Conservation (phyloP, 805 yeast species). For the Lachancea sp. region DNA sequence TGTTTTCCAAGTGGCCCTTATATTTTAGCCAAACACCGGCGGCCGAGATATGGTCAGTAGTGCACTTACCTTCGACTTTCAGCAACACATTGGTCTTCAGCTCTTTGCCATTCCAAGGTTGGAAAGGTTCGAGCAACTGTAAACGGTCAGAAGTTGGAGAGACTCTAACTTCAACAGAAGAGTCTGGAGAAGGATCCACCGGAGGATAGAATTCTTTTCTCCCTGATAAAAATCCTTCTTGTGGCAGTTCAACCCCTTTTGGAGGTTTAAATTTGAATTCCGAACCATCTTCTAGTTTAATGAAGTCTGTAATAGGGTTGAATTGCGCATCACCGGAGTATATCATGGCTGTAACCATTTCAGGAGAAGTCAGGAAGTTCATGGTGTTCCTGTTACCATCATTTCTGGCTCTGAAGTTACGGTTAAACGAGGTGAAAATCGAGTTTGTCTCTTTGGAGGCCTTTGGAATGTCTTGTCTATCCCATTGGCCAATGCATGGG, state of each 20-base stretch:
- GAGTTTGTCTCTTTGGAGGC: conserved; percentile 67
- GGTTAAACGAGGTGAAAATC: conserved; percentile 93
- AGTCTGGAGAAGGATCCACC: conserved; percentile 56
- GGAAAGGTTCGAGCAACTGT: conserved; percentile 84
- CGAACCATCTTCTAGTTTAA: conserved; percentile 62
- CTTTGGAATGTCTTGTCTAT: conserved; percentile 72
- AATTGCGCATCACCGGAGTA: conserved; percentile 89
- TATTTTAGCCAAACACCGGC: conserved; percentile 99
- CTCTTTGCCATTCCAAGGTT: conserved; percentile 82
- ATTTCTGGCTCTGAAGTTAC: conserved; percentile 96
- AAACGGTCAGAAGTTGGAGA: conserved; percentile 87
- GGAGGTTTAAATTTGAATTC: conserved; percentile 76
- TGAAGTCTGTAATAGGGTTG: conserved; percentile 86
- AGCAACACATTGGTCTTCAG: conserved; percentile 66
- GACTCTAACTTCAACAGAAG: conserved; percentile 57
- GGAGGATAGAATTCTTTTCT: conserved; percentile 71
- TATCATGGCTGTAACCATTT: conserved; percentile 93
- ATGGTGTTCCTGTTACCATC: conserved; percentile 97
- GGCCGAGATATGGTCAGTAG: conserved; percentile 97
- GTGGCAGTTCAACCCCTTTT: conserved; percentile 78
- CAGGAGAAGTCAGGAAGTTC: conserved; percentile 98
- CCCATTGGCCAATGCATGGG: conserved; percentile 99
- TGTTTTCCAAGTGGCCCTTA: conserved; percentile 95
- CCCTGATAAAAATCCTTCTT: conserved; percentile 68
- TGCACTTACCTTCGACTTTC: conserved; percentile 96